Conservation (phyloP, 225 moss, liverwort and hornwort genomes). For the Polytrichum commune region DNA sequence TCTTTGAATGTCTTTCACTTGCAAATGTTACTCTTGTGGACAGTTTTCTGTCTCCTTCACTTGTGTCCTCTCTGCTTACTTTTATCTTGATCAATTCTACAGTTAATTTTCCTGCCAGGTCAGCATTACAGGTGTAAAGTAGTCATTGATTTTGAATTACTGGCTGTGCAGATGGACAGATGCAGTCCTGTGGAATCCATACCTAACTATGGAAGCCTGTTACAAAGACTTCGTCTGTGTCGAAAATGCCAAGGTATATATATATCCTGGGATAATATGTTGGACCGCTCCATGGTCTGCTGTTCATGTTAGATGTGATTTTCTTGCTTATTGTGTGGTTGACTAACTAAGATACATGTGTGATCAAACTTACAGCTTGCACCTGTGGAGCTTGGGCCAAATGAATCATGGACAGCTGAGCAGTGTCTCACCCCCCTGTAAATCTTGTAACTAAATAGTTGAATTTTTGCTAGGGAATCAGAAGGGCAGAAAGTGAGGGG, state of each 20-base stretch:
- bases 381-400: slow-evolving; percentile 60
- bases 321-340: slow-evolving; percentile 3
- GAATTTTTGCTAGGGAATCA: not conserved
- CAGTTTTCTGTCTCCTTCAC: not conserved
- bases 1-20: not conserved
- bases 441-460: slow-evolving; percentile 18
- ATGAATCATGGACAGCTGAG: slow-evolving; percentile 69
- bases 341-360: slow-evolving; percentile 2
- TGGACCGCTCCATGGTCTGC: not conserved
- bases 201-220: slow-evolving; percentile 73
- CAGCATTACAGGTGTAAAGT: no score
- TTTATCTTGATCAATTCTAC: no score
- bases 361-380: slow-evolving; percentile 45
- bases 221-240: slow-evolving; percentile 97
- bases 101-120: no score
- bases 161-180: slow-evolving; percentile 77
- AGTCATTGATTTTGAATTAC: not conserved
- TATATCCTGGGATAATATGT: not conserved
- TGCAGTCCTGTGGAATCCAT: slow-evolving; percentile 96
- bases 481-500: not conserved
- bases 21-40: not conserved
- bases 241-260: slow-evolving; percentile 82
- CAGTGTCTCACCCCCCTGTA: slow-evolving; percentile 41
- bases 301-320: not conserved
- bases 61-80: not conserved